Conservation (phyloP, 805 yeast species). For the Ogataea ramenticola region DNA sequence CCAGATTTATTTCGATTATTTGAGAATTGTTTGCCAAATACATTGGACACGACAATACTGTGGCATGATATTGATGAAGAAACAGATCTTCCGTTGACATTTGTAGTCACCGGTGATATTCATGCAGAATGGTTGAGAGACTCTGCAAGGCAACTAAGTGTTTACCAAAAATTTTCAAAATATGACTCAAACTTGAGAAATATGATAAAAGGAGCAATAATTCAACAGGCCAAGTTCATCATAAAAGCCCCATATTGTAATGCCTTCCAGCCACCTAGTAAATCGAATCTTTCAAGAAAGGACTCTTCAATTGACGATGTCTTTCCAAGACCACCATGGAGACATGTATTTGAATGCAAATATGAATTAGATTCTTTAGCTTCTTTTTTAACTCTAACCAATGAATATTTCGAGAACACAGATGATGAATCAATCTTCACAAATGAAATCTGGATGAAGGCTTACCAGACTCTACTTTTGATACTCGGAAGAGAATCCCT, state of each 20-base stretch:
- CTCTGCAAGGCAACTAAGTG: conserved; percentile 74
- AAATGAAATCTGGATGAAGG: conserved; percentile 47
- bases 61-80: conserved; percentile 42
- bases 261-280: conserved; percentile 82
- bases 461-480: conserved; percentile 41
- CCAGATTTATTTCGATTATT: conserved; percentile 66
- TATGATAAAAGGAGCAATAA: conserved; percentile 70
- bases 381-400: conserved; percentile 67
- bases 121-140: conserved; percentile 93
- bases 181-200: conserved; percentile 42
- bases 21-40: conserved; percentile 82
- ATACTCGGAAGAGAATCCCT: conserved; percentile 54
- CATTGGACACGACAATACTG: conserved; percentile 78
- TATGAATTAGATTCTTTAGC: conserved; percentile 85
- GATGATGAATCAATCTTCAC: conserved; percentile 41
- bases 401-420: conserved; percentile 57
- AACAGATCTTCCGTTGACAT: conserved; percentile 43
- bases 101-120: conserved; percentile 86
- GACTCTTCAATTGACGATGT: conserved; percentile 57
- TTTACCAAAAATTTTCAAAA: conserved; percentile 56
- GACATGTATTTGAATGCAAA: conserved; percentile 76
- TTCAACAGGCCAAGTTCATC: conserved; percentile 66
- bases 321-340: conserved; percentile 63
- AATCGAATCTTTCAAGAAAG: conserved; percentile 39
- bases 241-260: conserved; percentile 72